phyloP scores from a whole-genome alignment of 768 basidiomycete genomes.

The Brasilioporus rufonigricans region DNA sequence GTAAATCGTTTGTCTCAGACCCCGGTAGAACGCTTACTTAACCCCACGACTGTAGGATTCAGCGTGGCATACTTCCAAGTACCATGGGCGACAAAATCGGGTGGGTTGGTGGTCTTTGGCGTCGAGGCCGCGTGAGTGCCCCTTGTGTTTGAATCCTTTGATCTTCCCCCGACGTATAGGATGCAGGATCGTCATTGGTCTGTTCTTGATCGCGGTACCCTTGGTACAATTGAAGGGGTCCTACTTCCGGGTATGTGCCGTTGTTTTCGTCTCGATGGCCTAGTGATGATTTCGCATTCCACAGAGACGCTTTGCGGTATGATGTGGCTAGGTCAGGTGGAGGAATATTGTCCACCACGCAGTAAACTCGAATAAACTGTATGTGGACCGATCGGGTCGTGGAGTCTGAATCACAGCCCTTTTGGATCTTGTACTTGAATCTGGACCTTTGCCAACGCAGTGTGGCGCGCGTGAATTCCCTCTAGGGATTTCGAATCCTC shows the following conservation, averaged over 20 bases:
- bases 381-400: not conserved
- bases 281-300: not conserved
- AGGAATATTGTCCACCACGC: not conserved
- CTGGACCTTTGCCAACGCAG: not conserved
- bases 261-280: not conserved
- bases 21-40: not conserved
- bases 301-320: constrained; percentile 23
- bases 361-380: not conserved
- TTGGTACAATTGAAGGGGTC: constrained; percentile 34
- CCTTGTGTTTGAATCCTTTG: not conserved
- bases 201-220: constrained; percentile 39
- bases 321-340: not conserved
- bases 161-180: not conserved
- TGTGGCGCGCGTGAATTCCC: no score
- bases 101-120: constrained; percentile 36
- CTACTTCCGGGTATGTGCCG: constrained; percentile 32
- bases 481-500: no score
- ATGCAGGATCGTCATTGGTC: constrained; percentile 29
- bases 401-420: not conserved
- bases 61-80: constrained; percentile 41
- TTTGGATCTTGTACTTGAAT: not conserved
- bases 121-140: constrained; percentile 37
- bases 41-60: constrained; percentile 24
- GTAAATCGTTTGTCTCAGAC: not conserved
- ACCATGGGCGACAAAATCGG: constrained; percentile 37